phyloP scores from a whole-genome alignment of 306 rosid genomes.

The Spatholobus suberectus region DNA sequence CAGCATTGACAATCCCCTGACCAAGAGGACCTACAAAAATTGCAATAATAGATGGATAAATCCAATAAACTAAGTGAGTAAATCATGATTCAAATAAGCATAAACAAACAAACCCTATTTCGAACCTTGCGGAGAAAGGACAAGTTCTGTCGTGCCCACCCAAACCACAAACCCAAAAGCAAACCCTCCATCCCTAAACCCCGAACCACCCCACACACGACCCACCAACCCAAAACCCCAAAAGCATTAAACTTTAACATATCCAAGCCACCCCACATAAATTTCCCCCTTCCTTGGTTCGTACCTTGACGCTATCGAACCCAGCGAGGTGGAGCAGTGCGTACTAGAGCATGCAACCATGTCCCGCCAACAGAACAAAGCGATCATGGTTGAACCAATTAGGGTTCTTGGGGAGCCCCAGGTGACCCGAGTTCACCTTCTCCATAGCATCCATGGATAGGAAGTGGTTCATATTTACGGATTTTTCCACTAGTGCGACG shows the following conservation, averaged over 20 bases:
- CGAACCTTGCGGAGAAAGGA: no score
- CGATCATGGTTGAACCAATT: constrained; percentile 94
- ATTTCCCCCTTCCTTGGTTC: background rate
- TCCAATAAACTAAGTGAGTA: no score
- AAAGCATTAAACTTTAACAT: background rate
- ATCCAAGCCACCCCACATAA: background rate
- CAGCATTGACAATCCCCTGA: constrained; percentile 94
- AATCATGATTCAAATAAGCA: no score
- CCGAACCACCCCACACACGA: constrained; percentile 3
- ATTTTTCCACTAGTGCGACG: constrained; percentile 67
- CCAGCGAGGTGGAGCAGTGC: constrained; percentile 96
- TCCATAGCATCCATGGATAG: constrained; percentile 81
- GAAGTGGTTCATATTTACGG: constrained; percentile 87
- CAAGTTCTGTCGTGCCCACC: no score
- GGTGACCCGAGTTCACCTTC: constrained; percentile 94
- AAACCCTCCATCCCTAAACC: background rate
- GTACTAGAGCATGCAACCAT: constrained; percentile 93
- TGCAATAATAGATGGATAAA: background rate
- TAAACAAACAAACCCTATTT: no score
- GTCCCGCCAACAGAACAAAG: constrained; percentile 88
- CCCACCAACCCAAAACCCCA: no score
- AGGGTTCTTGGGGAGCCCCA: constrained; percentile 91
- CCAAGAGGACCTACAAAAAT: no score
- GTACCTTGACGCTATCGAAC: constrained; percentile 78
- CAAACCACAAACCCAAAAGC: background rate